Conservation (phyloP, 768 basidiomycete genomes). For the Leccinum broughii region DNA sequence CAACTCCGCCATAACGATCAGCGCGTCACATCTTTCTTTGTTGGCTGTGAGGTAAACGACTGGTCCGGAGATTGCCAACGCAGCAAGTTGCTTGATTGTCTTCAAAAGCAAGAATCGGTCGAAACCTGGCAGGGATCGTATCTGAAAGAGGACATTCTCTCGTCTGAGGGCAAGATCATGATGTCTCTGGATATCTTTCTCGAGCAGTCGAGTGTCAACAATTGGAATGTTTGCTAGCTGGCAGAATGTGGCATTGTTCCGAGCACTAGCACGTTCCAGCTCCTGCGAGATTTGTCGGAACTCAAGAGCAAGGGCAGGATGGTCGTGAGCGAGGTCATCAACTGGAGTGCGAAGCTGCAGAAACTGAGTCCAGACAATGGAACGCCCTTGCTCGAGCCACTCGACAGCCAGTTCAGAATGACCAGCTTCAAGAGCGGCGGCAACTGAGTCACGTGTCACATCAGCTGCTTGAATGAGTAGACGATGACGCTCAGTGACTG, state of each 20-base stretch:
- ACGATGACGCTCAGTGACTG: background rate
- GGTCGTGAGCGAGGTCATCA: background rate
- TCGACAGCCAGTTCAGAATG: background rate
- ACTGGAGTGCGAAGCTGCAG: background rate
- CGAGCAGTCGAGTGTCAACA: background rate
- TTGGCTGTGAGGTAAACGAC: background rate
- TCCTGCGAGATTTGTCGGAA: background rate
- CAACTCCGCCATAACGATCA: background rate
- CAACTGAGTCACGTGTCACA: no score
- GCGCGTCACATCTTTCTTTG: background rate
- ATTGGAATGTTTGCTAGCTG: background rate
- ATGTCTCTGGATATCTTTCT: background rate
- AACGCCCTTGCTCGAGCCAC: background rate
- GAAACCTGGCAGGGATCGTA: background rate
- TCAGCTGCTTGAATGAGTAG: background rate
- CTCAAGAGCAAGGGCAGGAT: background rate
- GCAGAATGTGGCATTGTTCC: background rate
- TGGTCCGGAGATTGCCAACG: background rate
- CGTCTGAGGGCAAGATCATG: background rate
- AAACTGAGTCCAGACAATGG: background rate
- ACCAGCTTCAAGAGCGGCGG: background rate
- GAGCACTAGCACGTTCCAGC: background rate
- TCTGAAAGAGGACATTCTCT: background rate
- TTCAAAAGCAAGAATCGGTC: background rate
- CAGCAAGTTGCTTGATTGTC: background rate